phyloP scores from a whole-genome alignment of 2,329 filamentous ascomycete species.

The Aspergillus pseudoviridinutans region DNA sequence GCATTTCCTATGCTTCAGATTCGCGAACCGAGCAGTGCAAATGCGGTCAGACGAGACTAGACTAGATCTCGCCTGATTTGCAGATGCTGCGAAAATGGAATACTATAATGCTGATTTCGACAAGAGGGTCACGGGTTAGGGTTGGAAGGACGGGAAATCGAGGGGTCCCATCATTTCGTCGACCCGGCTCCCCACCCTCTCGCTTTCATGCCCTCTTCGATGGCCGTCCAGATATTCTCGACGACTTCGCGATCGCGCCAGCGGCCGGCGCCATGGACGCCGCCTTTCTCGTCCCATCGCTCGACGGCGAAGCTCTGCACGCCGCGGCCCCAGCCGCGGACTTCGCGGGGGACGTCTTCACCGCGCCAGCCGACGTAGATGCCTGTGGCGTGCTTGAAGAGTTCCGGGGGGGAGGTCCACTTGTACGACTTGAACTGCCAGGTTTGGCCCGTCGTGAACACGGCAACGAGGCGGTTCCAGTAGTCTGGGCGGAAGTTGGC shows the following conservation, averaged over 20 bases:
- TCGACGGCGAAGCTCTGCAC: slow-evolving; percentile 79
- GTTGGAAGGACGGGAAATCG: background rate
- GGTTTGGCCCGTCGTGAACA: slow-evolving; percentile 94
- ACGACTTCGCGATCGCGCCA: slow-evolving; percentile 93
- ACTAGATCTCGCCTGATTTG: background rate
- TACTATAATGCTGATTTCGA: background rate
- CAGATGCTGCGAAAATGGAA: background rate
- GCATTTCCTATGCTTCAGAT: background rate
- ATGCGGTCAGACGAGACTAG: too few species aligned
- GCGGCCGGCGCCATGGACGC: slow-evolving; percentile 37
- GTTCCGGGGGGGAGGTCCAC: slow-evolving; percentile 81
- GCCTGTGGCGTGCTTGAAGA: slow-evolving; percentile 84
- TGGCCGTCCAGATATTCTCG: slow-evolving; percentile 83
- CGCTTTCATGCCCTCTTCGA: slow-evolving; percentile 81
- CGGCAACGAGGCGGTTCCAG: slow-evolving; percentile 90
- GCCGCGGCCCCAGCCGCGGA: slow-evolving; percentile 80
- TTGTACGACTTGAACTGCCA: slow-evolving; percentile 99
- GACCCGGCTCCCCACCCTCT: slow-evolving; percentile 64
- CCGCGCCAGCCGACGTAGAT: slow-evolving; percentile 90
- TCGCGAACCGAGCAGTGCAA: background rate
- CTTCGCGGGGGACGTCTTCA: slow-evolving; percentile 70
- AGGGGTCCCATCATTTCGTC: slow-evolving; percentile 15
- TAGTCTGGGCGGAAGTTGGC: slow-evolving; percentile 97
- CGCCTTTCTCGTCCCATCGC: slow-evolving; percentile 62
- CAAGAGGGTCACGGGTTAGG: background rate